phyloP scores from a whole-genome alignment of 306 rosid genomes.

The Castanopsis chinensis region DNA sequence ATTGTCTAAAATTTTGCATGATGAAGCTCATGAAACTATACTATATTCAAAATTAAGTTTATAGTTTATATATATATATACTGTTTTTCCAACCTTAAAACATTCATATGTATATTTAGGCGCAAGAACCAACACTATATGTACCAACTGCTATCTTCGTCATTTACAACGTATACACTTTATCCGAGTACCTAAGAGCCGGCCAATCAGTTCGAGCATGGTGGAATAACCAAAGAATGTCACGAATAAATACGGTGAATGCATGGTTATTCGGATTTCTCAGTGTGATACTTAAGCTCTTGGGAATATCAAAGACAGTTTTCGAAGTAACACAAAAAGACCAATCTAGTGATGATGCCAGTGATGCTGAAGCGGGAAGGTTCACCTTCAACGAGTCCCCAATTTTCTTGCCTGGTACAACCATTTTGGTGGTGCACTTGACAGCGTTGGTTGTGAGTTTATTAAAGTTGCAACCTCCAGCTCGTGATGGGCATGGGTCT shows the following conservation, averaged over 20 bases:
- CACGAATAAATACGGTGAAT: too few species aligned
- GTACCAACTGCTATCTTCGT: constrained; percentile 21
- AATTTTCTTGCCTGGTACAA: constrained; percentile 20
- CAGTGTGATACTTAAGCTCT: too few species aligned
- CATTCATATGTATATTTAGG: neutral
- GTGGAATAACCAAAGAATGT: too few species aligned
- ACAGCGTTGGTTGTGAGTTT: constrained; percentile 10
- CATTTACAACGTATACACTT: constrained; percentile 3
- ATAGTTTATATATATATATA: neutral
- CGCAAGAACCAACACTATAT: constrained; percentile 22
- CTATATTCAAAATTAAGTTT: neutral
- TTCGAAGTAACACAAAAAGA: constrained; percentile 31
- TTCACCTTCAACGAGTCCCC: constrained; percentile 40
- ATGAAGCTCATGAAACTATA: neutral
- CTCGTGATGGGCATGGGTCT: neutral
- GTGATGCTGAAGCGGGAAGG: constrained; percentile 2
- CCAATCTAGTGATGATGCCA: constrained; percentile 5
- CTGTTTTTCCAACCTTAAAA: too few species aligned
- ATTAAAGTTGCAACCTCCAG: neutral
- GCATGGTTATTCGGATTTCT: too few species aligned
- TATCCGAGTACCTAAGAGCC: neutral
- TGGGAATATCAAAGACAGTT: too few species aligned
- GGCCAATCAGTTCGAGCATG: too few species aligned
- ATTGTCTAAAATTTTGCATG: neutral
- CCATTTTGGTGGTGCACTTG: constrained; percentile 31